Evolutionary conservation across 2,329 filamentous ascomycete species (phyloP), one percentile per base, ranked within the genome.

Genomic region (Nigrospora oryzae): DNA sequence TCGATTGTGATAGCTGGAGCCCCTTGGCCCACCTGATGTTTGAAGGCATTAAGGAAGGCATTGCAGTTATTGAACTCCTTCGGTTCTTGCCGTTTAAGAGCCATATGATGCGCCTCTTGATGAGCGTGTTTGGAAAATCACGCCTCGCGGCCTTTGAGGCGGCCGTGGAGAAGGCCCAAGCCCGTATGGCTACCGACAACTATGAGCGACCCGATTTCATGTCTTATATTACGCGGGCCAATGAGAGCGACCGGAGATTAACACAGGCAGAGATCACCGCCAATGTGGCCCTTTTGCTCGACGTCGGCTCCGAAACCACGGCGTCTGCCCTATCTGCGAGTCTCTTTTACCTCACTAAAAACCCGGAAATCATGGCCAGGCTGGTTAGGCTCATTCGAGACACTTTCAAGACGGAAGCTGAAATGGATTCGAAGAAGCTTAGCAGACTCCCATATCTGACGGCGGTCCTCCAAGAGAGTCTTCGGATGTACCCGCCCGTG

Each of bases 211-310:
- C 54, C 0, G 61, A 63, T 39, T 55, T 63, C 16, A 57, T 61
- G 52, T 56, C 52, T 5, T 48, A 61, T 12, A 47, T 61, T 0
- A 49, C 59, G 1, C 37, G 38, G 3, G 46, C 46, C 37, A 44
- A 52, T 4, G 46, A 49, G 7, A 45, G 48, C 2, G 39, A 43
- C 12, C 41, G 13, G 1, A 14, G 16, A 8, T 43, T 63, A 23
- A 47, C 53, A 0, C 33, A 45, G 14, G 51, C 41, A 0, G 59
- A 64, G 42, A 58, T 68, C 15, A 52, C 61, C 43, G 51, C 56
- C 1, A 66, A 63, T 4, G 61, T 60, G 14, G 51, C 55, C 42
- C 41, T 61, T 1, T 39, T 63, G 2, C 57, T 55, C 4, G 56
- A 49, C 3, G 60, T 57, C 3, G 61, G 61, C 7, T 54, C 51